phyloP scores from a whole-genome alignment of 257 asterid genomes.

The Mitragyna speciosa region DNA sequence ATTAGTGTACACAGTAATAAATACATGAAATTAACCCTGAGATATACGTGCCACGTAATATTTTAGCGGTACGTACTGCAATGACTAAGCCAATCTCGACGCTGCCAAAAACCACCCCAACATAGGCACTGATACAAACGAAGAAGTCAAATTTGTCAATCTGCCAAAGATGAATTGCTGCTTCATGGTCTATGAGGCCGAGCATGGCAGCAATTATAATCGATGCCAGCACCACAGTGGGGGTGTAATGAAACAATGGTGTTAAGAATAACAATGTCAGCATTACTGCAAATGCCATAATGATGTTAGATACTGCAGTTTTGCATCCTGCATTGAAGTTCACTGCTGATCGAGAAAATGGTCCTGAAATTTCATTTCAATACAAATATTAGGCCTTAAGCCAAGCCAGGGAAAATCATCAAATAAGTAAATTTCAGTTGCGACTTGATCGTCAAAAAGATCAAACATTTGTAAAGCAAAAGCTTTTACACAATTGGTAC shows the following conservation, averaged over 20 bases:
- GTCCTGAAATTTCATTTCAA: constrained; percentile 44
- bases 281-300: constrained; percentile 94
- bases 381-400: neutral
- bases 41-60: no score
- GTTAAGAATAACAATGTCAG: constrained; percentile 69
- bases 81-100: constrained; percentile 72
- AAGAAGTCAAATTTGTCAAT: constrained; percentile 86
- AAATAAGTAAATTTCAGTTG: neutral
- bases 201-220: constrained; percentile 92
- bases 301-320: constrained; percentile 90
- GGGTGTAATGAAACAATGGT: constrained; percentile 87
- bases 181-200: constrained; percentile 86
- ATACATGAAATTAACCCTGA: neutral
- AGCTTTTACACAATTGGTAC: neutral
- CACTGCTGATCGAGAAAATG: constrained; percentile 94
- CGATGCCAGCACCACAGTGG: constrained; percentile 78
- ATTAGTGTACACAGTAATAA: no score
- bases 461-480: neutral
- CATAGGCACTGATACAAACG: constrained; percentile 75
- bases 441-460: no score
- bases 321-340: constrained; percentile 98
- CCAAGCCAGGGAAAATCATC: neutral
- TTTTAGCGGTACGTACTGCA: constrained; percentile 48
- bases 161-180: constrained; percentile 82
- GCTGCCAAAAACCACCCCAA: constrained; percentile 81